Base-by-base conservation (phyloP, 106 monocot species). In the Acanthochlamys bracteata region DNA sequence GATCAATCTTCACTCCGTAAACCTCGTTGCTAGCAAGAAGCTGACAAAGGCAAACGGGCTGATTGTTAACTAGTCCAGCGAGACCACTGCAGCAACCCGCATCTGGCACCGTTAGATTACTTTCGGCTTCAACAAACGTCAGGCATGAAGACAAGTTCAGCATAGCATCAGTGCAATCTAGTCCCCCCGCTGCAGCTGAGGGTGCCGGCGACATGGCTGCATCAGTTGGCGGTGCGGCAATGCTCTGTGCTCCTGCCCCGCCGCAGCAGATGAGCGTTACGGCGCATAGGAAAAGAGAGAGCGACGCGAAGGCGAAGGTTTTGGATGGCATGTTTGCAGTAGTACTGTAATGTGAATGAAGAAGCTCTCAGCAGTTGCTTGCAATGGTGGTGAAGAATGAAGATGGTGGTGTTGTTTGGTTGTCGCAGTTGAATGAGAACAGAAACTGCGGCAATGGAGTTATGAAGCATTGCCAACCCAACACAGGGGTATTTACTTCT, bases 61-160 rank as follows among this genome's bases (percentile, higher is more conserved):
- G 53, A 42, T 8, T 55, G 61, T 51, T 23, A 40, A 78, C 66
- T 21, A 81, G 45, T 14, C 42, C 39, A 24, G 78, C 57, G n/a
- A 86, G 57, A 7, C 39, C 41, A 0, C 51, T 41, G 75, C 85
- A 86, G 78, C 85, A 86, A 14, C 81, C 81, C 12, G 71, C 75
- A n/a, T 75, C 73, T 4, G 85, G 85, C 66, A 69, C 49, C 0
- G 69, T 81, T 39, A 67, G 47, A 53, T 78, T 78, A 72, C 78
- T 78, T 27, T 78, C 81, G 6, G 41, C 17, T 65, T 69, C 78
- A 16, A 78, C 81, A 53, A 72, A 85, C 39, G 72, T 73, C 75
- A 75, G 42, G 68, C 85, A 85, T 12, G 74, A 24, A 9, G 68
- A 61, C 69, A 85, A 33, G 66, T 73, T 78, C 52, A 62, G 39